Evolutionary conservation across 2,329 filamentous ascomycete species (phyloP).

Genomic region (Aspergillus sp.): DNA sequence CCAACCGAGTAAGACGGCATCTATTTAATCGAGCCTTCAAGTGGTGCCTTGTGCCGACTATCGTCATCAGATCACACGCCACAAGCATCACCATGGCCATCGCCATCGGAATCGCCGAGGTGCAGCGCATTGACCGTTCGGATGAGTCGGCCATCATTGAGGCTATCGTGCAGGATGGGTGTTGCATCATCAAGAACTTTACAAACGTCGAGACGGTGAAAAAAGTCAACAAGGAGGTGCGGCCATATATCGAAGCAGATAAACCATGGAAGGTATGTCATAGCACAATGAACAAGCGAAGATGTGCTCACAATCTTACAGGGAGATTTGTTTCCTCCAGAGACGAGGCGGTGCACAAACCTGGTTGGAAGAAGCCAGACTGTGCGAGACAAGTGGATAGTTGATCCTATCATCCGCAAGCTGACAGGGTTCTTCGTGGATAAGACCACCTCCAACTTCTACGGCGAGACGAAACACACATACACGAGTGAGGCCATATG

Average conservation of each 20-base stretch:
- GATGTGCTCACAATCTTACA: neutral
- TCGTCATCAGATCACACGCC: too few species aligned
- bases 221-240: slow-evolving; percentile 10
- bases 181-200: slow-evolving; percentile 18
- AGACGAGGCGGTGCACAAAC: slow-evolving; percentile 21
- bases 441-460: slow-evolving; percentile 34
- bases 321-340: slow-evolving; percentile 23
- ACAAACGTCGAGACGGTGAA: slow-evolving; percentile 9
- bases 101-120: slow-evolving; percentile 8
- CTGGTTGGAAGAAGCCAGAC: slow-evolving; percentile 20
- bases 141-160: slow-evolving; percentile 7
- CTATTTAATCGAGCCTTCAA: slow-evolving; percentile 3
- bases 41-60: neutral
- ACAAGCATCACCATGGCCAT: slow-evolving; percentile 5
- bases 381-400: slow-evolving; percentile 16
- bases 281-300: too few species aligned
- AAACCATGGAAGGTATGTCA: slow-evolving; percentile 20
- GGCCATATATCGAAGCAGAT: slow-evolving; percentile 19
- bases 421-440: slow-evolving; percentile 29
- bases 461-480: slow-evolving; percentile 32
- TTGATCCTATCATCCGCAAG: slow-evolving; percentile 21
- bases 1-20: neutral
- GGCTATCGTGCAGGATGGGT: slow-evolving; percentile 16
- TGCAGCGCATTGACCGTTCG: slow-evolving; percentile 16
- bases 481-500: slow-evolving; percentile 32